Base-by-base conservation (phyloP, 345 rosid species). In the Lagerstroemia speciosa region DNA sequence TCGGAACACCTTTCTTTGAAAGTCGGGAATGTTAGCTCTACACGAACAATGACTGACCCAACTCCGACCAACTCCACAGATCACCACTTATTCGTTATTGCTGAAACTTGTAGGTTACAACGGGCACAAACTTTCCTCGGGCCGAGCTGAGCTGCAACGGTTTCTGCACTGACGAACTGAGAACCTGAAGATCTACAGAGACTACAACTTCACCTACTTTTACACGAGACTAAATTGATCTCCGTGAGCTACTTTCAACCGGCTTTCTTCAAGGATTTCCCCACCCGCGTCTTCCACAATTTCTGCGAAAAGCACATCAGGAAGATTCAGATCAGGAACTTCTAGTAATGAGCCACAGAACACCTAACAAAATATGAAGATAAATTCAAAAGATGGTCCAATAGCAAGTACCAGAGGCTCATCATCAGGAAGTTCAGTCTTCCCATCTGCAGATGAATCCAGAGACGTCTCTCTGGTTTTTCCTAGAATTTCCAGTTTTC, bases 341-440 rank as follows among this genome's bases (percentile, higher is more conserved):
- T 2, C 11, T 24, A 53, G 60, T 11, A n/a, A 52, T 52, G 32
- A 27, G 31, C 32, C 29, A 10, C 65, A 40, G 37, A 65, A 57
- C 27, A 68, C 31, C 53, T 24, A 10, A 1, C 8, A 57, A 8
- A 48, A 5, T 16, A 22, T 22, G 66, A 24, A 32, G 37, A 26
- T 27, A 52, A 43, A 41, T 32, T 43, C 46, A 71, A 67, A 71
- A 24, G 72, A 29, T 67, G 68, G 20, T 77, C 20, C 34, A 40
- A 67, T 67, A 61, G 72, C 50, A 73, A 17, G 75, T 93, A 94
- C 99, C 73, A 94, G 96, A 69, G 97, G 93, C 83, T 91, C 99
- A 71, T 89, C 87, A 48, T 94, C 99, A 2, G 96, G 86, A 67
- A 80, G 64, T 77, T 88, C 93, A 34, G 82, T 75, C 74, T 77